A percentile compares a stretch with the other conserved stretches of the same genome.
These are phyloP conservation scores for Mrakia gelida DNA, from an alignment of 768 basidiomycete species.

Conservation along the genomic window DNA sequence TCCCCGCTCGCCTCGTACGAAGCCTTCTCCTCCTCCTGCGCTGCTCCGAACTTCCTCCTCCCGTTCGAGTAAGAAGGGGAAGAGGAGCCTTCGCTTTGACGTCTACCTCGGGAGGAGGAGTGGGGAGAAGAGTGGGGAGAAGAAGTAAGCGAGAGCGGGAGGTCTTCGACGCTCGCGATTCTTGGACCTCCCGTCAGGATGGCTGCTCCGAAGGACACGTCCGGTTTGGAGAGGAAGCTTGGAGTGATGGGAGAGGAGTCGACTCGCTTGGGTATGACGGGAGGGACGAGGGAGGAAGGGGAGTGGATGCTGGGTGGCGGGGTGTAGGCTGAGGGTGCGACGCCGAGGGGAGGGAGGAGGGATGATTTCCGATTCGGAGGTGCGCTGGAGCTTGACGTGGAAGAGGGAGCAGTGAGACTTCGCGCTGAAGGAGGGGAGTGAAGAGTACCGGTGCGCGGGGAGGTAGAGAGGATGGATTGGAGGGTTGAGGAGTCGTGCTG, in stretches of 20 bases:
- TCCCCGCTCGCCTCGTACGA: background rate
- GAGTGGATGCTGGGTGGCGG: background rate
- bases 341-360: background rate
- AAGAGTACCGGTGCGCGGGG: background rate
- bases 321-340: background rate
- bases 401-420: background rate
- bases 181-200: background rate
- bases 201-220: background rate
- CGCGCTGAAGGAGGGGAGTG: background rate
- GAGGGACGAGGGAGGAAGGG: background rate
- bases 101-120: no score
- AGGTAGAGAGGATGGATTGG: background rate
- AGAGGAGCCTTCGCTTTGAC: no score
- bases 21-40: no score
- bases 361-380: background rate
- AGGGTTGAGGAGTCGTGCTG: constrained; percentile 1
- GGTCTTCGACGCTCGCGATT: background rate
- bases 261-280: background rate
- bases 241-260: background rate
- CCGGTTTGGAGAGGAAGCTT: background rate
- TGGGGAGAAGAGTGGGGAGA: no score
- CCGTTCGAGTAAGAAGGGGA: no score
- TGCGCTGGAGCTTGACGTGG: background rate
- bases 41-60: no score
- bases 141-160: background rate